Conservation (phyloP, 139 green algal genomes). For the Chlamydomonas sp. region DNA sequence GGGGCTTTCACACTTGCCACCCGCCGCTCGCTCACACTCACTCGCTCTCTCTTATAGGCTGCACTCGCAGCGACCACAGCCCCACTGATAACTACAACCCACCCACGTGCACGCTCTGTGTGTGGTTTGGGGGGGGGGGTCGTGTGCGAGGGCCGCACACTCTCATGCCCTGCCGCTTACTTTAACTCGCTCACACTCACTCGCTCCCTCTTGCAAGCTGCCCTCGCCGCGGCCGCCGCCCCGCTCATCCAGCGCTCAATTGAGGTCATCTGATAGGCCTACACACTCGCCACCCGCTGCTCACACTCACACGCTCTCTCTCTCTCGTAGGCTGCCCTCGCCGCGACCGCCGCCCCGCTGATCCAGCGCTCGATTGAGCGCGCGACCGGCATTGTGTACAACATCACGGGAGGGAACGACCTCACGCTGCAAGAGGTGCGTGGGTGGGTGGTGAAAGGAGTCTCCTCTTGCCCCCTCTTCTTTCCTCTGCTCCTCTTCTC, state of each 20-base stretch:
- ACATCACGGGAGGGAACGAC: conserved; percentile 91
- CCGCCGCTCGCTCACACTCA: too few relatives aligned
- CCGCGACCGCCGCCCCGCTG: conserved; percentile 83
- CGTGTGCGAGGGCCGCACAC: not conserved
- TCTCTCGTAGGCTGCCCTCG: conserved; percentile 60
- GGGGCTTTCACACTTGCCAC: too few relatives aligned
- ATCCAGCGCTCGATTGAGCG: conserved; percentile 90
- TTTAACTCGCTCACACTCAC: too few relatives aligned
- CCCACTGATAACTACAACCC: too few relatives aligned
- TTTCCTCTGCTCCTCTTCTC: too few relatives aligned
- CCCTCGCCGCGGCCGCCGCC: conserved; percentile 70
- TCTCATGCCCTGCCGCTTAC: not conserved
- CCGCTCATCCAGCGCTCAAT: conserved; percentile 94
- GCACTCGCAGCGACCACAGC: too few relatives aligned
- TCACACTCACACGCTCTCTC: conserved; percentile 21
- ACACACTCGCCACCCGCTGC: not conserved
- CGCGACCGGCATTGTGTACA: conserved; percentile 91
- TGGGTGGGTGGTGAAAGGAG: too few relatives aligned
- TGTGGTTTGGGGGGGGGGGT: too few relatives aligned
- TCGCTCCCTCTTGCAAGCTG: too few relatives aligned
- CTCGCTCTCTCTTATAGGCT: too few relatives aligned
- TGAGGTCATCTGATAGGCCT: conserved; percentile 39
- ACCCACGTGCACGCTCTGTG: too few relatives aligned
- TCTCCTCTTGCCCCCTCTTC: too few relatives aligned
- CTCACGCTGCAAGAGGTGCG: conserved; percentile 80